Evolutionary conservation across 305 asterid species (phyloP).

Genomic region (Solanum hybrid): DNA sequence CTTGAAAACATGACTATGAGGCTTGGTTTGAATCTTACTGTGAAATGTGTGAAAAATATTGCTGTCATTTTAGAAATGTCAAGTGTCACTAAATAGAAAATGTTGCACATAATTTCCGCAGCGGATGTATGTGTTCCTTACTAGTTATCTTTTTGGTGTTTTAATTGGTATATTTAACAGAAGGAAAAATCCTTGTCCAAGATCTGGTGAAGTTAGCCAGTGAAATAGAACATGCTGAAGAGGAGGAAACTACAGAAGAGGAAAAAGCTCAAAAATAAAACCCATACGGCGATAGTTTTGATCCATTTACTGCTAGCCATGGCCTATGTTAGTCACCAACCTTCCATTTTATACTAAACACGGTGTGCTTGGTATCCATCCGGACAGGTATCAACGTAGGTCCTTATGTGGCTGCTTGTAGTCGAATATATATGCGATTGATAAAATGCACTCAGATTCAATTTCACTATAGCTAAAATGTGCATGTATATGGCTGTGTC

Average conservation of each 20-base stretch:
- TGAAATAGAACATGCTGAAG: slow-evolving; percentile 34
- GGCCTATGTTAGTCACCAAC: not conserved
- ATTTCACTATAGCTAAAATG: not conserved
- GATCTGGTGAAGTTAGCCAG: slow-evolving; percentile 76
- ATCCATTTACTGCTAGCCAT: not conserved
- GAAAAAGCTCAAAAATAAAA: slow-evolving; percentile 29
- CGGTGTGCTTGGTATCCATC: not conserved
- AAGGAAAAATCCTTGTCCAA: slow-evolving; percentile 88
- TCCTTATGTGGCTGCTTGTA: not conserved
- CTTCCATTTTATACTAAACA: not conserved
- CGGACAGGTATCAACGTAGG: not conserved
- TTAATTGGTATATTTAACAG: slow-evolving; percentile 27
- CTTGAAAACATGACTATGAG: not conserved
- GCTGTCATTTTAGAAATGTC: not conserved
- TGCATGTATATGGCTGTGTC: not conserved
- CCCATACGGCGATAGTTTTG: not conserved
- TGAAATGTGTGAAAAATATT: not conserved
- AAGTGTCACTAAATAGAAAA: not conserved
- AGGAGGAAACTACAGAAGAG: slow-evolving; percentile 41
- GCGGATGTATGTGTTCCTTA: not conserved
- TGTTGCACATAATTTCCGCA: not conserved
- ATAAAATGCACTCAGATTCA: not conserved
- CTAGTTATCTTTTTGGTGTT: not conserved
- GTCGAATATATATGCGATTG: not conserved
- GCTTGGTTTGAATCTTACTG: not conserved